Evolutionary conservation across 352 stramenopile species (phyloP), one percentile per base, ranked within the genome.

Genomic region (Plasmopara viticola): DNA sequence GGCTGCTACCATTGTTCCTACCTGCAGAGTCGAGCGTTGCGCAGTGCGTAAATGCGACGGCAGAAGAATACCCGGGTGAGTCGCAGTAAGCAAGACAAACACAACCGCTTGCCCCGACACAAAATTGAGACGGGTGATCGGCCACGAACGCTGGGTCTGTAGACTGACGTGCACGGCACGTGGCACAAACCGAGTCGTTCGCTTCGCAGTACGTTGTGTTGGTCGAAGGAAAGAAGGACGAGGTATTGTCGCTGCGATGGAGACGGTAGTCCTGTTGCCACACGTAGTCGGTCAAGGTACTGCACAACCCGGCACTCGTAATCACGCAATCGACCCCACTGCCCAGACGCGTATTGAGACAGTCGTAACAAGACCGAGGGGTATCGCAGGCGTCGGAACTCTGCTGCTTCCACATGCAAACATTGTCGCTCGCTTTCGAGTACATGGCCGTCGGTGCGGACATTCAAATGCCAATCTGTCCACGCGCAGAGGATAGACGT

Each of bases 191-290:
- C 12, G 58, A 37, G 52, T 74, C 62, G 17, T 20, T 60, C 9
- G 18, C 37, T 20, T 73, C 57, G 56, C 71, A 82, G 58, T 82
- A 82, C 2, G 66, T 70, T 18, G 63, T 56, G 43, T 72, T 69
- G 64, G 48, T 33, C 12, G 59, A 58, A 20, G 64, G 61, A 35
- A 67, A 72, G 47, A 65, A 78, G 59, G 66, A 58, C 13, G 54
- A 5, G 2, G 51, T 60, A n/a, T 25, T 43, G n/a, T 42, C 48
- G 39, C 54, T 71, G 18, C 33, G 25, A 35, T 71, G 68, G n/a
- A 53, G 48, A 8, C 63, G 58, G 37, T 64, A 71, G 63, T 71
- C 63, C 9, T 66, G 14, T n/a, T 66, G 46, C 47, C 43, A 59
- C 12, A 68, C 44, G 51, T 71, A 71, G 14, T 58, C 54, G 31